Percentiles rank a stretch among this genome's conserved stretches.
Conservation (phyloP, 768 basidiomycete genomes). For the Lanmaoa rubissima region DNA sequence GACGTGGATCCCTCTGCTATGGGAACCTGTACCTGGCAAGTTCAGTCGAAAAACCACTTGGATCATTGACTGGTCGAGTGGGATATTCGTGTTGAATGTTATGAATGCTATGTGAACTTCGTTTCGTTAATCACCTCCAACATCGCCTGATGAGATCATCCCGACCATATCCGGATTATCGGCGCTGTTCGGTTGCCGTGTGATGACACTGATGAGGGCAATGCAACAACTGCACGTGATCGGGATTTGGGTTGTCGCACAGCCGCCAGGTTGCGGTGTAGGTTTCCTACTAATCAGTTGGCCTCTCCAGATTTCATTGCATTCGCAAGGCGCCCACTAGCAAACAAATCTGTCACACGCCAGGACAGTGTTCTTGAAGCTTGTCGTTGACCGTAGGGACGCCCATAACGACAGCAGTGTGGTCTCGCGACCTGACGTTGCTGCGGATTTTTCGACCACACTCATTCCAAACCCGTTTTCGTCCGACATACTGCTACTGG, state of each 20-base stretch:
- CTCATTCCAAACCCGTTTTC: slow-evolving; percentile 15
- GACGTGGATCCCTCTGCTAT: neutral
- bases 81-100: neutral
- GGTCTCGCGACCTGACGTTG: slow-evolving; percentile 15
- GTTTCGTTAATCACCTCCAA: no score
- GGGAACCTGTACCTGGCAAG: slow-evolving; percentile 2
- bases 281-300: slow-evolving; percentile 13
- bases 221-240: slow-evolving; percentile 21
- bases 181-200: neutral
- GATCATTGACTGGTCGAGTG: neutral
- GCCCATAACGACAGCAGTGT: slow-evolving; percentile 7
- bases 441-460: slow-evolving; percentile 28
- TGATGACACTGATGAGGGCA: no score
- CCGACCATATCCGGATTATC: no score
- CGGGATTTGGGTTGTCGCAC: slow-evolving; percentile 6
- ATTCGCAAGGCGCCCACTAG: neutral
- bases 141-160: no score
- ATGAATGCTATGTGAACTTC: neutral
- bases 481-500: slow-evolving; percentile 3
- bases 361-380: neutral
- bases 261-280: slow-evolving; percentile 14
- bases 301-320: slow-evolving; percentile 5
- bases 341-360: neutral
- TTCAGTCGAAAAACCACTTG: neutral
- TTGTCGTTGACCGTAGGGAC: slow-evolving; percentile 2